A percentile compares a stretch with the other conserved stretches of the same genome.
These are phyloP conservation scores for Moniliella sp. DNA, from an alignment of 1,284 basidiomycete species.

Conservation along the genomic window DNA sequence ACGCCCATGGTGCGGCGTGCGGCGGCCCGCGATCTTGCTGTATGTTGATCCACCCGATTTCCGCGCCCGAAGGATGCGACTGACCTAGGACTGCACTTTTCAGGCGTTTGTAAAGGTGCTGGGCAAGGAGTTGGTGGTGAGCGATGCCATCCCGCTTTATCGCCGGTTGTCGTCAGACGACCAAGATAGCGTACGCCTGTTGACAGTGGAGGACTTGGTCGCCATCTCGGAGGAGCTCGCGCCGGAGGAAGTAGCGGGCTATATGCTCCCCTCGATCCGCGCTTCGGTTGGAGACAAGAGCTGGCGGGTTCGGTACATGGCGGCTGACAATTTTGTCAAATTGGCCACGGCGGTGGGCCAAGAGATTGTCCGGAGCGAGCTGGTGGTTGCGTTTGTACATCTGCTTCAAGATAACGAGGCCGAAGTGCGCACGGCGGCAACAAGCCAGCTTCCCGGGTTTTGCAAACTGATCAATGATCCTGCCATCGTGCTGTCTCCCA, in stretches of 20 bases:
- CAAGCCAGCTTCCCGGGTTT: constrained; percentile 89
- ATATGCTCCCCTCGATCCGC: constrained; percentile 56
- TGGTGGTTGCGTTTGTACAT: constrained; percentile 76
- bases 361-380: constrained; percentile 77
- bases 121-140: constrained; percentile 38
- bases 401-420: constrained; percentile 95
- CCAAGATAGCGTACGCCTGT: constrained; percentile 85
- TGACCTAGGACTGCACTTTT: not conserved
- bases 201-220: constrained; percentile 90
- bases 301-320: constrained; percentile 98
- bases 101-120: constrained; percentile 30
- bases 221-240: constrained; percentile 66
- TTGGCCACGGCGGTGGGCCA: constrained; percentile 75
- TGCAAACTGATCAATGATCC: no score
- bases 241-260: constrained; percentile 68
- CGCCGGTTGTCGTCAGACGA: constrained; percentile 83
- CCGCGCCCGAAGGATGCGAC: no score
- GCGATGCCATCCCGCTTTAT: constrained; percentile 78
- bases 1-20: constrained; percentile 97
- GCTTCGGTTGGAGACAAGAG: constrained; percentile 80
- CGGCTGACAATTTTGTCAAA: constrained; percentile 92
- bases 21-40: constrained; percentile 82
- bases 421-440: constrained; percentile 84
- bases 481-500: constrained; percentile 73
- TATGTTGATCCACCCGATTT: no score